Conservation (phyloP, 2,329 filamentous ascomycete species). For the Colletotrichum coccodes region DNA sequence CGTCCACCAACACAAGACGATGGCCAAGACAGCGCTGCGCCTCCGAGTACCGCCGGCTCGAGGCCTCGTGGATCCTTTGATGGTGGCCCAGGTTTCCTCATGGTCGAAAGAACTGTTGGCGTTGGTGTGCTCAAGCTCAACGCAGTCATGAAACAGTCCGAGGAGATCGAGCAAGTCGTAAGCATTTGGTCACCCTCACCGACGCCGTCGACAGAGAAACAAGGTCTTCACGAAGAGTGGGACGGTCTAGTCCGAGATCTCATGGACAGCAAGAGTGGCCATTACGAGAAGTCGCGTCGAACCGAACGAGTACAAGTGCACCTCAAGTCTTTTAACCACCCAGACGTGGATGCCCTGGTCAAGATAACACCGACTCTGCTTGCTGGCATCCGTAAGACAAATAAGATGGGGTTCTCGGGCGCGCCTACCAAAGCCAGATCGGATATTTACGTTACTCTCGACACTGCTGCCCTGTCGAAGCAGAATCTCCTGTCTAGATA, state of each 20-base stretch:
- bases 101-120: constrained; percentile 77
- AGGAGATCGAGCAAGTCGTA: constrained; percentile 80
- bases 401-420: constrained; percentile 92
- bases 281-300: constrained; percentile 77
- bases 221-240: constrained; percentile 73
- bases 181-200: constrained; percentile 78
- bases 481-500: constrained; percentile 77
- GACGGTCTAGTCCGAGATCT: constrained; percentile 78
- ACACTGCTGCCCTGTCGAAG: constrained; percentile 79
- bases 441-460: constrained; percentile 93
- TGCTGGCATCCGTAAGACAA: constrained; percentile 82
- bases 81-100: constrained; percentile 45
- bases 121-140: constrained; percentile 83
- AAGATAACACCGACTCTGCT: constrained; percentile 89
- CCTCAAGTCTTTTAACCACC: constrained; percentile 79
- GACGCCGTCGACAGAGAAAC: constrained; percentile 63
- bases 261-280: constrained; percentile 77
- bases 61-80: constrained; percentile 43
- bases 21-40: constrained; percentile 54
- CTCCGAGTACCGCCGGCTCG: constrained; percentile 69
- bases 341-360: constrained; percentile 83
- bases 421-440: constrained; percentile 89
- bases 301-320: constrained; percentile 84
- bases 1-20: constrained; percentile 50
- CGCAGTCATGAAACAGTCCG: constrained; percentile 74